A percentile compares a stretch with the other conserved stretches of the same genome.
phyloP scores from a whole-genome alignment of 1,284 basidiomycete genomes.

The Erythrobasidium hasegawianum region DNA sequence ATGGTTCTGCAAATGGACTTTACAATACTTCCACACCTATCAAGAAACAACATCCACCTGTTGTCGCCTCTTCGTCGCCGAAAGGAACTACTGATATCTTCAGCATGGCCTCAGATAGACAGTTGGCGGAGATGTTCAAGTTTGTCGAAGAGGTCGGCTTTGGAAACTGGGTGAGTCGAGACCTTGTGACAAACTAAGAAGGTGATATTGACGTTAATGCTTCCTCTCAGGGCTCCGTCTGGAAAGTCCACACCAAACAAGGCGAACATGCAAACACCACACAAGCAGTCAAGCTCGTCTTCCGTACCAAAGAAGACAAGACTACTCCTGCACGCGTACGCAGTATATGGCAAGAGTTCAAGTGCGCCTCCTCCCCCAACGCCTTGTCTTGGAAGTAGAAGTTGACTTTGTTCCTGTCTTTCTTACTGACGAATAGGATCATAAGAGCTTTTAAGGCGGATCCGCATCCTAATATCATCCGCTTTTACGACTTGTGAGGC shows the following conservation, averaged over 20 bases:
- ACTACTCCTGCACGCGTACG: conserved; percentile 80
- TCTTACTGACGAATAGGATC: conserved; percentile 61
- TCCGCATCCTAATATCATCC: conserved; percentile 81
- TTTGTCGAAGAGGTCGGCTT: conserved; percentile 63
- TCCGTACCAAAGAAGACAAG: conserved; percentile 64
- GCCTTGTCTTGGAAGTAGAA: conserved; percentile 4
- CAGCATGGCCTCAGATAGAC: conserved; percentile 7
- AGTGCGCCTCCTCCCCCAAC: conserved; percentile 29
- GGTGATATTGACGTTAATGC: conserved; percentile 39
- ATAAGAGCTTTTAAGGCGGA: conserved; percentile 72
- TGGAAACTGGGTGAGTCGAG: conserved; percentile 76
- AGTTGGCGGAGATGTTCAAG: conserved; percentile 26
- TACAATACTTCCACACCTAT: background rate
- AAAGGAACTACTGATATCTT: conserved; percentile 26
- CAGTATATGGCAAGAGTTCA: conserved; percentile 55
- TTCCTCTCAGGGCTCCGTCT: conserved; percentile 37
- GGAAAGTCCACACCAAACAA: conserved; percentile 38
- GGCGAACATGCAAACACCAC: conserved; percentile 50
- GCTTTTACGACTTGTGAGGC: conserved; percentile 70
- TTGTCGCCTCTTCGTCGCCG: conserved; percentile 3
- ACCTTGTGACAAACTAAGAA: conserved; percentile 46
- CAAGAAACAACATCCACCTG: background rate
- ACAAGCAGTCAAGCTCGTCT: conserved; percentile 85
- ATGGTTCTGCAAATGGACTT: background rate
- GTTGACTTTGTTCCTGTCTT: conserved; percentile 33